A percentile compares a stretch with the other conserved stretches of the same genome.
These are phyloP conservation scores for Aureobasidium sp. DNA, from an alignment of 2,329 filamentous ascomycete species.

Conservation along the genomic window DNA sequence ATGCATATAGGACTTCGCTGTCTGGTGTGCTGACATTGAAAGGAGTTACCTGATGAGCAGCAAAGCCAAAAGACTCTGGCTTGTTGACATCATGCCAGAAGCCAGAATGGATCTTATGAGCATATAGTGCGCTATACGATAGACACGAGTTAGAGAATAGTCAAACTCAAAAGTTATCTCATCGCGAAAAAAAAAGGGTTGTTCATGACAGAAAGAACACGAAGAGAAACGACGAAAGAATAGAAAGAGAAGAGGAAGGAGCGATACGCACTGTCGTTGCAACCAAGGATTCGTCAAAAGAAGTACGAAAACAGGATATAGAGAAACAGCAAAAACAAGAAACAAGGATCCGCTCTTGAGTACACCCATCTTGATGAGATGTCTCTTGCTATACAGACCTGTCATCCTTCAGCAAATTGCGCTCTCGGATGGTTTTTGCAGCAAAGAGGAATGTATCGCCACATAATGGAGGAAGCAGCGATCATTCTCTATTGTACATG, in stretches of 20 bases:
- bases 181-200: not conserved
- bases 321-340: slow-evolving; percentile 43
- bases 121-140: slow-evolving; percentile 62
- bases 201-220: not conserved
- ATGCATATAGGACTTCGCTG: slow-evolving; percentile 70
- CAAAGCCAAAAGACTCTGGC: slow-evolving; percentile 78
- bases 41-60: slow-evolving; percentile 79
- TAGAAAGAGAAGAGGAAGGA: not conserved
- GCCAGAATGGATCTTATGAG: slow-evolving; percentile 66
- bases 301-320: slow-evolving; percentile 59
- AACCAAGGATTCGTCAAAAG: slow-evolving; percentile 59
- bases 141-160: not conserved
- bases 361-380: slow-evolving; percentile 6
- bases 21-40: slow-evolving; percentile 71
- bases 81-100: slow-evolving; percentile 67
- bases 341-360: slow-evolving; percentile 28
- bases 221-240: not conserved
- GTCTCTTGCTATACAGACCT: not conserved
- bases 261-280: slow-evolving; percentile 63
- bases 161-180: not conserved
- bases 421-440: not conserved
- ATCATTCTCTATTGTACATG: not conserved
- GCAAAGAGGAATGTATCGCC: not conserved
- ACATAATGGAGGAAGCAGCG: not conserved
- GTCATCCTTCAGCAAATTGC: slow-evolving; percentile 6